These are phyloP conservation scores for Aspergillus tamarii DNA, from an alignment of 2,329 filamentous ascomycete genomes.

Conservation along the genomic window DNA sequence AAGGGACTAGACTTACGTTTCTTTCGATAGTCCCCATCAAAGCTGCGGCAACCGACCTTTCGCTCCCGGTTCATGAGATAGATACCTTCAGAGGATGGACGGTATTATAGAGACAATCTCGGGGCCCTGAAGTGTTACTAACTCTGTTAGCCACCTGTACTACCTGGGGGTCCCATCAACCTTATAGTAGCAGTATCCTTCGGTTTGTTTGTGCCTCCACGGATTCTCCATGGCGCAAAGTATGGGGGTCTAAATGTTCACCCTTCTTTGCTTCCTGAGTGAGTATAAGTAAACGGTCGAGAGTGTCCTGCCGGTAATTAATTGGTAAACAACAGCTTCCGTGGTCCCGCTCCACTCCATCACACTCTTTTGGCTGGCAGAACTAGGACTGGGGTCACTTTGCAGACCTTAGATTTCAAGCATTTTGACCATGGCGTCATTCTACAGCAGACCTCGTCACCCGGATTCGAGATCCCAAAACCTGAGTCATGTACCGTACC, in stretches of 20 bases:
- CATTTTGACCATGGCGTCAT: conserved; percentile 80
- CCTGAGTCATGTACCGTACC: conserved; percentile 51
- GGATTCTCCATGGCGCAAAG: conserved; percentile 69
- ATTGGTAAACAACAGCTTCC: conserved; percentile 59
- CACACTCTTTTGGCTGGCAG: conserved; percentile 72
- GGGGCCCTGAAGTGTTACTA: conserved; percentile 14
- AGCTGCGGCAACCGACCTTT: conserved; percentile 63
- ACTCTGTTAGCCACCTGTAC: conserved; percentile 56
- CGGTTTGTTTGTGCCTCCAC: conserved; percentile 80
- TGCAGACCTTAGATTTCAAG: conserved; percentile 81
- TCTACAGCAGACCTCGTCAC: conserved; percentile 68
- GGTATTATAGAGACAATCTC: conserved; percentile 50
- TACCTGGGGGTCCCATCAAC: conserved; percentile 59
- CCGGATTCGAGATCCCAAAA: conserved; percentile 58
- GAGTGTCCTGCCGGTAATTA: not conserved
- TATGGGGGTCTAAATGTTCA: conserved; percentile 95
- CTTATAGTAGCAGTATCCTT: conserved; percentile 93
- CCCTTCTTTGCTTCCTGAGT: conserved; percentile 87
- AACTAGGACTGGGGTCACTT: conserved; percentile 70
- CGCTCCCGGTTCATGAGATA: conserved; percentile 70
- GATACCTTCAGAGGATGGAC: conserved; percentile 84
- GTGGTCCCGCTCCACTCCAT: conserved; percentile 84
- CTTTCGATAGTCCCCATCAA: conserved; percentile 71
- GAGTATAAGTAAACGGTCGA: conserved; percentile 29
- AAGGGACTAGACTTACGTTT: conserved; percentile 7